phyloP scores from a whole-genome alignment of 1,284 basidiomycete genomes.

The Anthracocystis setariae region DNA sequence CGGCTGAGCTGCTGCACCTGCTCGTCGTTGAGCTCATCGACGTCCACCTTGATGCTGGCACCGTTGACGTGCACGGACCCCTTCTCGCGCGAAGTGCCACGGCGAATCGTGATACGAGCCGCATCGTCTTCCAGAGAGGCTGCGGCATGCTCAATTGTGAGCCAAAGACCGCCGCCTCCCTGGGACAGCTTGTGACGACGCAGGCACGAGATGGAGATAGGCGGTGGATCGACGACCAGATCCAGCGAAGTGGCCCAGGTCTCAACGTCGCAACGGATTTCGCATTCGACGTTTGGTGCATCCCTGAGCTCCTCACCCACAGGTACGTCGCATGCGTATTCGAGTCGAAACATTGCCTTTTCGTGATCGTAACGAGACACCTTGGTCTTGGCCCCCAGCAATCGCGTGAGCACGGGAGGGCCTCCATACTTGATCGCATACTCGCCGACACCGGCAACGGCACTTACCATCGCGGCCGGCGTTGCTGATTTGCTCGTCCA shows the following conservation, averaged over 20 bases:
- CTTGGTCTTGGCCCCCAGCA: slow-evolving; percentile 80
- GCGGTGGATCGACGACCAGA: slow-evolving; percentile 93
- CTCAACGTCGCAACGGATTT: slow-evolving; percentile 91
- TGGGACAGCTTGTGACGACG: slow-evolving; percentile 85
- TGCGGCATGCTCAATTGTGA: slow-evolving; percentile 89
- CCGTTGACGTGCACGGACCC: slow-evolving; percentile 90
- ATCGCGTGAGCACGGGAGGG: slow-evolving; percentile 85
- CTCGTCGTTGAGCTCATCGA: slow-evolving; percentile 87
- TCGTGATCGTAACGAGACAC: slow-evolving; percentile 87
- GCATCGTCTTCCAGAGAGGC: slow-evolving; percentile 78
- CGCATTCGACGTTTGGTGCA: slow-evolving; percentile 81
- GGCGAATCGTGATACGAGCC: slow-evolving; percentile 76
- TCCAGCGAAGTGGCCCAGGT: slow-evolving; percentile 88
- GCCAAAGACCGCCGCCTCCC: slow-evolving; percentile 93
- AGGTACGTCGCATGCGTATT: slow-evolving; percentile 76
- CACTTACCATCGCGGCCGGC: slow-evolving; percentile 79
- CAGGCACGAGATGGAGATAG: slow-evolving; percentile 82
- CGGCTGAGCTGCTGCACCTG: slow-evolving; percentile 85
- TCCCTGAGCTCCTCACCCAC: slow-evolving; percentile 29
- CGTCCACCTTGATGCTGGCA: slow-evolving; percentile 83
- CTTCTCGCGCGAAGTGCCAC: slow-evolving; percentile 75
- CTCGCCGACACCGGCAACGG: slow-evolving; percentile 88
- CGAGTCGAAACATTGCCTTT: slow-evolving; percentile 80
- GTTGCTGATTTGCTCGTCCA: slow-evolving; percentile 96
- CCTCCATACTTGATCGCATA: slow-evolving; percentile 92